These are phyloP conservation scores for Cutaneotrichosporon mucoides DNA, from an alignment of 1,284 basidiomycete genomes.

Conservation along the genomic window DNA sequence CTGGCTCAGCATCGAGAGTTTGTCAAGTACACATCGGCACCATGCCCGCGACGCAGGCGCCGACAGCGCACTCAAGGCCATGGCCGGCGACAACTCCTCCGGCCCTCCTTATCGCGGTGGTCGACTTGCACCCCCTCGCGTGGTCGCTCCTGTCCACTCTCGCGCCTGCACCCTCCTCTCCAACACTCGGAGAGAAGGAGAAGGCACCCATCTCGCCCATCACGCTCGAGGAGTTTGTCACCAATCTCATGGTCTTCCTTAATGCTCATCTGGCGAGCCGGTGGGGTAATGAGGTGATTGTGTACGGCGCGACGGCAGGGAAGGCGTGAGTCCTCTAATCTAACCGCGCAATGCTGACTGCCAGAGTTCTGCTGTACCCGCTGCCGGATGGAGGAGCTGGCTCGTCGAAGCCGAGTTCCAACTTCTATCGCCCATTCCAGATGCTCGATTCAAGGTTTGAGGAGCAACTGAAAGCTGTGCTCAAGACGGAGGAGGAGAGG, in stretches of 20 bases:
- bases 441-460: constrained; percentile 61
- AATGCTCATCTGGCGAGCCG: constrained; percentile 87
- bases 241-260: constrained; percentile 80
- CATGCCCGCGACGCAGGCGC: neutral
- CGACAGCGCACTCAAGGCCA: constrained; percentile 4
- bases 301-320: constrained; percentile 80
- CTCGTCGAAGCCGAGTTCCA: constrained; percentile 57
- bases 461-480: constrained; percentile 60
- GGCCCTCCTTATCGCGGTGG: constrained; percentile 71
- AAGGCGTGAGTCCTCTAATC: constrained; percentile 52
- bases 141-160: constrained; percentile 61
- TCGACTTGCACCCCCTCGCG: constrained; percentile 76
- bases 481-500: constrained; percentile 60
- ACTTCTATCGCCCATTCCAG: constrained; percentile 75
- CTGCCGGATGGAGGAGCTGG: constrained; percentile 36
- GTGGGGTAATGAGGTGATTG: constrained; percentile 89
- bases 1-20: too few species aligned
- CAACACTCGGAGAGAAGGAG: constrained; percentile 16
- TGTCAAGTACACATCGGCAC: neutral
- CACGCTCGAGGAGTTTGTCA: constrained; percentile 63
- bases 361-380: constrained; percentile 24
- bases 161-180: constrained; percentile 4
- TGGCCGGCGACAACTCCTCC: constrained; percentile 39
- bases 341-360: neutral
- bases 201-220: constrained; percentile 52